Base-by-base conservation (phyloP, 2,329 filamentous ascomycete genomes). In the Mollisia scopiformis region DNA sequence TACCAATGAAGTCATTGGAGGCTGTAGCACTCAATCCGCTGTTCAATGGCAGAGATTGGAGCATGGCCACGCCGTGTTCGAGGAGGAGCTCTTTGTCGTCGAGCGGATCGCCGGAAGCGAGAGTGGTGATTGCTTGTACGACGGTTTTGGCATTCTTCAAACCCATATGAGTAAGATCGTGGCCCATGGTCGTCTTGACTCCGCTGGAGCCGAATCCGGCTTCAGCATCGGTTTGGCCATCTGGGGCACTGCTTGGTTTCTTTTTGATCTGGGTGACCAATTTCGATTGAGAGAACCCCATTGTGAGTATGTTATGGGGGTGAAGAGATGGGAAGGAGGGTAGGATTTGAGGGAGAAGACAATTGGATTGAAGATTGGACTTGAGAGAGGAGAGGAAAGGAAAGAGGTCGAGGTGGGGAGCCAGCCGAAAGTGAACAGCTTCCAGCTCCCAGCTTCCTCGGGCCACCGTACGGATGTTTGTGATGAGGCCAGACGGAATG, bases 11-110 rank as follows among this genome's bases (percentile, higher is more conserved):
- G 23, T 75, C 76, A 70, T 81, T 76, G 3, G 80, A 80, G 6
- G 82, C 74, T n/a, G 54, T 51, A n/a, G 75, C 68, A 53, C 78
- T 76, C n/a, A 83, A 72, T 13, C 79, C 76, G 65, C 80, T 83
- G 70, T 82, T 80, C 14, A 72, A 63, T 8, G 81, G 81, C n/a
- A 83, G 70, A 1, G 74, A 72, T 63, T 83, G 81, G 21, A 84
- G 75, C 78, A 84, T 82, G 13, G 78, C 70, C 1, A 84, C 80
- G 19, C 80, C 81, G 71, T 83, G 72, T 64, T 84, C 82, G 21
- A 82, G 75, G 58, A 81, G 59, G 5, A 78, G 69, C 31, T 80
- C 72, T 66, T 80, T 81, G 67, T 81, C 79, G 62, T 81, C 73
- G 59, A 81, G 59, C 6, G 79, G 78, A 47, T 79, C 74, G n/a